Percentiles rank a stretch among this genome's conserved stretches.
phyloP scores from a whole-genome alignment of 225 moss, liverwort and hornwort species.

The Rhytidiadelphus loreus region DNA sequence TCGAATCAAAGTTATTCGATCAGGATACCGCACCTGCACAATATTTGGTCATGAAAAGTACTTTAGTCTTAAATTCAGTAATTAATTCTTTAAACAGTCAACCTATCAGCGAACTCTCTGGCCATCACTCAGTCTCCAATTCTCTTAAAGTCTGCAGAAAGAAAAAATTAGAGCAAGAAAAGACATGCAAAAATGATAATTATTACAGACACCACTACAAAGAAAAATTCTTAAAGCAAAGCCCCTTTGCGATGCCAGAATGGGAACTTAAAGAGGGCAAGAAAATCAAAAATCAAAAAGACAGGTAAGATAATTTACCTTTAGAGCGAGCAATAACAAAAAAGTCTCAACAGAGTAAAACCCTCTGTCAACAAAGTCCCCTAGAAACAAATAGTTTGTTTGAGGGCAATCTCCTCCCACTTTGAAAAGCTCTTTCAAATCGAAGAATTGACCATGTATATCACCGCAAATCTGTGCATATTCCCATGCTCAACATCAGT shows the following conservation, averaged over 20 bases:
- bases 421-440: conserved; percentile 97
- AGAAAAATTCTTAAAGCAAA: not conserved
- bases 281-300: not conserved
- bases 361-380: conserved; percentile 97
- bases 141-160: not conserved
- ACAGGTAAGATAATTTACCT: conserved; percentile 34
- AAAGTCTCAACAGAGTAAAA: conserved; percentile 99
- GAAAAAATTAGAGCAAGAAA: not conserved
- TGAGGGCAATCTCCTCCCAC: conserved; percentile 99
- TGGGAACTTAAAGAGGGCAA: not conserved
- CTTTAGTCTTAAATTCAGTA: not conserved
- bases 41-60: not conserved
- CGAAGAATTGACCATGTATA: conserved; percentile 98
- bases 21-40: conserved; percentile 91
- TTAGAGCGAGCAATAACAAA: conserved; percentile 85
- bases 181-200: not conserved
- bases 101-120: not conserved
- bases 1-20: conserved; percentile 98
- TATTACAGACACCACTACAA: not conserved
- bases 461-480: conserved; percentile 89
- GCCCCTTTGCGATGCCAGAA: not conserved
- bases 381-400: conserved; percentile 94
- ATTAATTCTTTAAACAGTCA: not conserved
- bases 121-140: not conserved
- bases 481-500: not conserved